A percentile compares a stretch with the other conserved stretches of the same genome.
These are phyloP conservation scores for Salix exigua DNA, from an alignment of 345 rosid genomes.

Conservation along the genomic window DNA sequence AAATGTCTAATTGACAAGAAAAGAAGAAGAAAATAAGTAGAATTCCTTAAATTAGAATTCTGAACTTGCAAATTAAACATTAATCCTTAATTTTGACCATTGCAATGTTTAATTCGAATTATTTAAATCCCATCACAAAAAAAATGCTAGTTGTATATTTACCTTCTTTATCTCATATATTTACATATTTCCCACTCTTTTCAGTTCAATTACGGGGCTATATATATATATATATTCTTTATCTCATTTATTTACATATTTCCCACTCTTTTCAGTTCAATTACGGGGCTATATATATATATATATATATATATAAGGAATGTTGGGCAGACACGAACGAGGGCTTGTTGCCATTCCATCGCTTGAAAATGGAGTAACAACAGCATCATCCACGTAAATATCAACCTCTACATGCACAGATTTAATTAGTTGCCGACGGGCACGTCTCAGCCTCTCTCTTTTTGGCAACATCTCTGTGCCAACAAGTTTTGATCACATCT, in stretches of 20 bases:
- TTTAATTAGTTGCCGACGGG: not conserved
- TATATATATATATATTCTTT: too few species aligned
- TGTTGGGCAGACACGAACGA: not conserved
- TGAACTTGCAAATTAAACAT: too few species aligned
- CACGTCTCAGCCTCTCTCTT: not conserved
- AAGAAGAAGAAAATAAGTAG: not conserved
- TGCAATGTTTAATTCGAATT: too few species aligned
- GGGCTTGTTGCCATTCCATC: not conserved
- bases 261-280: not conserved
- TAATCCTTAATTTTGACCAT: too few species aligned
- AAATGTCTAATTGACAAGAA: not conserved
- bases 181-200: not conserved
- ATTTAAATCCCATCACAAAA: too few species aligned
- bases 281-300: not conserved
- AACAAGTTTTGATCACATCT: not conserved
- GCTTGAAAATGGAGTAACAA: not conserved
- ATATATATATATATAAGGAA: too few species aligned
- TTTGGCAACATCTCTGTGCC: conserved; percentile 12
- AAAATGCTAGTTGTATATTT: too few species aligned
- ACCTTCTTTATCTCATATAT: too few species aligned
- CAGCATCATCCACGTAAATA: not conserved
- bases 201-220: not conserved
- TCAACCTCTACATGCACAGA: not conserved
- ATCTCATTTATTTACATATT: not conserved
- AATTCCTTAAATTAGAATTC: too few species aligned